phyloP scores from a whole-genome alignment of 441 rosid species.

The Corymbia calophylla region DNA sequence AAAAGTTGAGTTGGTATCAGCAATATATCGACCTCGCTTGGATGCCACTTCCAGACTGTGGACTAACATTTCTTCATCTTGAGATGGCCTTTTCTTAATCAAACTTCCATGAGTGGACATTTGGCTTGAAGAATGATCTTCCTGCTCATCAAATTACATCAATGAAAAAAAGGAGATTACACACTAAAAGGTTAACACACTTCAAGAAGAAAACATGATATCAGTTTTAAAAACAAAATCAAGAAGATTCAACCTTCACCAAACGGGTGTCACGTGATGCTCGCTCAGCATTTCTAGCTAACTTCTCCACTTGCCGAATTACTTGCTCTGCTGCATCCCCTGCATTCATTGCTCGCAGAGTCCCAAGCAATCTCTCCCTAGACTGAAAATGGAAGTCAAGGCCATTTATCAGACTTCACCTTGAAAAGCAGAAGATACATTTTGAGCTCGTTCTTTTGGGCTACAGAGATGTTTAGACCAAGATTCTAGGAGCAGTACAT shows the following conservation, averaged over 20 bases:
- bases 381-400: conserved; percentile 48
- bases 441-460: background rate
- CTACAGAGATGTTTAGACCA: background rate
- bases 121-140: conserved; percentile 65
- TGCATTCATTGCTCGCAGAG: conserved; percentile 86
- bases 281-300: conserved; percentile 78
- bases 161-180: background rate
- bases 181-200: background rate
- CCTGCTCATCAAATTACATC: conserved; percentile 32
- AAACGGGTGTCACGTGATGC: conserved; percentile 75
- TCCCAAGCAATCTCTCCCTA: conserved; percentile 81
- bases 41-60: conserved; percentile 53
- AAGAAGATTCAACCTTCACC: conserved; percentile 43
- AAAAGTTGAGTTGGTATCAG: conserved; percentile 26
- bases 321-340: conserved; percentile 98
- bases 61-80: conserved; percentile 54
- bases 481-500: background rate
- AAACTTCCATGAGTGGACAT: conserved; percentile 49
- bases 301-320: conserved; percentile 92
- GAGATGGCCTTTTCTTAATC: conserved; percentile 65
- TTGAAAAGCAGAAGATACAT: background rate
- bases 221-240: background rate
- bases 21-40: conserved; percentile 59
- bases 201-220: background rate
- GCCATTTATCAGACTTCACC: background rate